Conservation (phyloP, 1,284 basidiomycete genomes). For the Trichosporon ovoides region DNA sequence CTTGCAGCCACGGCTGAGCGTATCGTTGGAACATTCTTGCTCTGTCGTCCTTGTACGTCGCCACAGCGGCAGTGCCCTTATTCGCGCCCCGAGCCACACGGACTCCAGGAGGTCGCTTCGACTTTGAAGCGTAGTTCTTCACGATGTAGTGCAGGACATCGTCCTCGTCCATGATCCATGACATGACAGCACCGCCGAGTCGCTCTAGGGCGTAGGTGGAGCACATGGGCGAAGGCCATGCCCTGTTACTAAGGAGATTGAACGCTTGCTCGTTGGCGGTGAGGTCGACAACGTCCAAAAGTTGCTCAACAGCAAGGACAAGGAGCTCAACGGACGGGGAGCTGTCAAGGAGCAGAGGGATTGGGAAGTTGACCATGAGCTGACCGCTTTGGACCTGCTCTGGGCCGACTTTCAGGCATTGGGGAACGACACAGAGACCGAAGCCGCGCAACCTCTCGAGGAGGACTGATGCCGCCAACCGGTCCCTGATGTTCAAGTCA, state of each 20-base stretch:
- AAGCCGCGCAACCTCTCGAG: slow-evolving; percentile 59
- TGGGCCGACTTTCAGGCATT: slow-evolving; percentile 15
- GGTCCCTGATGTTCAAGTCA: slow-evolving; percentile 57
- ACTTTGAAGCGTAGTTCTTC: slow-evolving; percentile 33
- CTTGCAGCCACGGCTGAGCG: slow-evolving; percentile 59
- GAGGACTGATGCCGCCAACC: slow-evolving; percentile 55
- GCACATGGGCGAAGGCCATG: slow-evolving; percentile 66
- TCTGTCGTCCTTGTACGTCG: slow-evolving; percentile 57
- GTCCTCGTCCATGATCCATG: slow-evolving; percentile 53
- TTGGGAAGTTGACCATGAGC: slow-evolving; percentile 51
- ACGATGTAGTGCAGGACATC: slow-evolving; percentile 34
- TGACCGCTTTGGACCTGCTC: not conserved
- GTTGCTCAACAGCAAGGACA: slow-evolving; percentile 63
- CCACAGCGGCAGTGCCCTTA: slow-evolving; percentile 47
- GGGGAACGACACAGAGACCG: slow-evolving; percentile 55
- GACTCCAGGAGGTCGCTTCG: slow-evolving; percentile 58
- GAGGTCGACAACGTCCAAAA: slow-evolving; percentile 63
- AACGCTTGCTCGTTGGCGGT: slow-evolving; percentile 68
- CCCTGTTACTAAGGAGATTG: slow-evolving; percentile 58
- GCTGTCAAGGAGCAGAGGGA: slow-evolving; percentile 65
- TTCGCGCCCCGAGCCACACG: slow-evolving; percentile 56
- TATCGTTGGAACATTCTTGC: slow-evolving; percentile 58
- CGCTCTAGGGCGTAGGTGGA: slow-evolving; percentile 58
- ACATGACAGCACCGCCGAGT: slow-evolving; percentile 52
- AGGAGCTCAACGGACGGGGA: slow-evolving; percentile 67